Evolutionary conservation across 306 rosid genomes (phyloP).

Genomic region (Argentina anserina): DNA sequence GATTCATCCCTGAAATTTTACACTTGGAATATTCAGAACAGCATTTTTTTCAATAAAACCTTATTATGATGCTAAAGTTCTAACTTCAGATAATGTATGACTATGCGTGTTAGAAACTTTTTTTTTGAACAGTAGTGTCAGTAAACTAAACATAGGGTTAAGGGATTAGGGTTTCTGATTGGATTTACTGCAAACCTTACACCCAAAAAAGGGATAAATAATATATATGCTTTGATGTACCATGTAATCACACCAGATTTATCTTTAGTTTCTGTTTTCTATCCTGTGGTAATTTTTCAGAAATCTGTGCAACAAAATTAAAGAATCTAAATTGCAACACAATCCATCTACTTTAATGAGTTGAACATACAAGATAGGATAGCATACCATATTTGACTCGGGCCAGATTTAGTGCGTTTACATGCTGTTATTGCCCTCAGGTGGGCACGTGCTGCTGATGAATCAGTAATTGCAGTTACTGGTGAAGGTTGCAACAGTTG

Average conservation of each 20-base stretch:
- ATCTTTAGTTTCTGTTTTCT: not conserved
- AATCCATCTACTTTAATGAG: not conserved
- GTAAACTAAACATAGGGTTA: not conserved
- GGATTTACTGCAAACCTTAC: too few relatives aligned
- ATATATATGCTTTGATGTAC: too few relatives aligned
- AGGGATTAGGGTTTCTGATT: too few relatives aligned
- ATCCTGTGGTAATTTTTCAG: not conserved
- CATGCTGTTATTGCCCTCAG: constrained; percentile 95
- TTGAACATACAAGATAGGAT: constrained; percentile 17
- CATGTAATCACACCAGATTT: not conserved
- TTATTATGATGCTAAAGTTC: constrained; percentile 7
- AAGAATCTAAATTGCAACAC: not conserved
- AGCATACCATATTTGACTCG: constrained; percentile 81
- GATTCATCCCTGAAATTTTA: constrained; percentile 74
- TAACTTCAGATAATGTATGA: not conserved
- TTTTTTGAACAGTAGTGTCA: too few relatives aligned
- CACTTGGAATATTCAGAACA: constrained; percentile 11
- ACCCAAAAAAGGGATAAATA: too few relatives aligned
- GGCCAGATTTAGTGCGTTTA: constrained; percentile 74
- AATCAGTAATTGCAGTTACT: constrained; percentile 71
- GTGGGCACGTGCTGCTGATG: constrained; percentile 76
- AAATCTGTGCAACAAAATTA: not conserved
- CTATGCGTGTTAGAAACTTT: too few relatives aligned
- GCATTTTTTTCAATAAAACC: constrained; percentile 16
- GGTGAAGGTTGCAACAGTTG: constrained; percentile 90